Conservation (phyloP, 495 filamentous ascomycete genomes). For the Thozetella sp. region DNA sequence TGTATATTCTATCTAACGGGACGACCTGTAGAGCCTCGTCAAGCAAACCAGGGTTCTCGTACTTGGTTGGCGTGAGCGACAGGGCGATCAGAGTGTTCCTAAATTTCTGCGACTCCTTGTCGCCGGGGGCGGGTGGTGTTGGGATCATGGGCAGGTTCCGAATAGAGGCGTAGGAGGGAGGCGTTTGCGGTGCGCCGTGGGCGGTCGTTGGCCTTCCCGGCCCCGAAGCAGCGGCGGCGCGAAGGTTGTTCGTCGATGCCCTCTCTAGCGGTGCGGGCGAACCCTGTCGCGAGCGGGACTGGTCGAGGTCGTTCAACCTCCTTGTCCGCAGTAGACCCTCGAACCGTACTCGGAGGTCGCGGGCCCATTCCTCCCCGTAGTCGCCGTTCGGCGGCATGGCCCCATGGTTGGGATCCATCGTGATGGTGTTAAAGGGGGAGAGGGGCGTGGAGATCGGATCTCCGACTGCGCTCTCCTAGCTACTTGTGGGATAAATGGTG, state of each 20-base stretch:
- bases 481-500: not conserved
- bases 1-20: constrained; percentile 89
- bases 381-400: constrained; percentile 21
- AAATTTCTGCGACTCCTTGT: constrained; percentile 77
- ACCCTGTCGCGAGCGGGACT: constrained; percentile 48
- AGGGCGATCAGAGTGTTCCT: constrained; percentile 79
- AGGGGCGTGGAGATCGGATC: not conserved
- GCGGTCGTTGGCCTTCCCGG: constrained; percentile 43
- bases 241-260: constrained; percentile 41
- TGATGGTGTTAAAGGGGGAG: not conserved
- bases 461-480: constrained; percentile 2
- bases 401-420: constrained; percentile 24
- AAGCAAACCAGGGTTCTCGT: constrained; percentile 94
- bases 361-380: constrained; percentile 55
- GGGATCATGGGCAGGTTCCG: constrained; percentile 82
- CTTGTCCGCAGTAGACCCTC: constrained; percentile 77
- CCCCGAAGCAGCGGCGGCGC: constrained; percentile 34
- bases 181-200: constrained; percentile 33
- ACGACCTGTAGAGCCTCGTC: constrained; percentile 89
- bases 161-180: constrained; percentile 66
- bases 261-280: constrained; percentile 55
- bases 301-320: constrained; percentile 74
- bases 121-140: constrained; percentile 66
- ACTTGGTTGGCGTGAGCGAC: constrained; percentile 83
- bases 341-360: constrained; percentile 61